Evolutionary conservation across 1,139 yeast genomes (phyloP).

Genomic region (Hansenula lynferdii): DNA sequence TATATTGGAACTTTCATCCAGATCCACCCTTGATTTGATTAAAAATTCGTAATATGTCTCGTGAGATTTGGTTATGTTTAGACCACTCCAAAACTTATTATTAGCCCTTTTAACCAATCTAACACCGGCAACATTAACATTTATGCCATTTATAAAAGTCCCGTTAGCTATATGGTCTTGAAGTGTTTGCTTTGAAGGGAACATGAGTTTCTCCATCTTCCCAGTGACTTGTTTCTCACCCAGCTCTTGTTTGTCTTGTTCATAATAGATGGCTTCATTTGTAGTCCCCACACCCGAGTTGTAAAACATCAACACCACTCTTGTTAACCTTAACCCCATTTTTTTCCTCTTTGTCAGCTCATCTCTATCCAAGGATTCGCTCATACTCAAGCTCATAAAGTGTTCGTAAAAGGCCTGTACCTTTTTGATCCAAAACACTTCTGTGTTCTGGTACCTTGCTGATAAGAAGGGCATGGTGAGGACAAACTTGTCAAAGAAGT

Average conservation of each 20-base stretch:
- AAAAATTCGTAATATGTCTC: slow-evolving; percentile 25
- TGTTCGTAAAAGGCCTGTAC: slow-evolving; percentile 79
- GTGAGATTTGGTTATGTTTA: slow-evolving; percentile 15
- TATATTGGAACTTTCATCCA: slow-evolving; percentile 27
- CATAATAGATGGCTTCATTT: slow-evolving; percentile 48
- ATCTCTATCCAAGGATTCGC: slow-evolving; percentile 67
- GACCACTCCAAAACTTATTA: slow-evolving; percentile 19
- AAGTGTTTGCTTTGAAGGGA: slow-evolving; percentile 50
- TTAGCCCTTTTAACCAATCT: slow-evolving; percentile 13
- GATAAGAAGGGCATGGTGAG: slow-evolving; percentile 72
- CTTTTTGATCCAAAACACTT: slow-evolving; percentile 68
- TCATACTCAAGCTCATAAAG: slow-evolving; percentile 64
- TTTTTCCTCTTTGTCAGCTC: slow-evolving; percentile 69
- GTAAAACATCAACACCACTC: slow-evolving; percentile 60
- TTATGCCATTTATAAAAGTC: slow-evolving; percentile 51
- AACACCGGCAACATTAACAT: slow-evolving; percentile 65
- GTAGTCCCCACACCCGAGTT: slow-evolving; percentile 71
- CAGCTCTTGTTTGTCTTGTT: slow-evolving; percentile 27
- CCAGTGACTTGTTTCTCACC: slow-evolving; percentile 20
- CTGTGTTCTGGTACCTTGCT: slow-evolving; percentile 38
- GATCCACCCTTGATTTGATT: slow-evolving; percentile 23
- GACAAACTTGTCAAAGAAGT: slow-evolving; percentile 57
- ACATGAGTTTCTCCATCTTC: slow-evolving; percentile 33
- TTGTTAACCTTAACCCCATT: slow-evolving; percentile 52
- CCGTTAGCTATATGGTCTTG: slow-evolving; percentile 41